Conservation (phyloP, 164 flowering plant species). For the Kingdonia uniflora region DNA sequence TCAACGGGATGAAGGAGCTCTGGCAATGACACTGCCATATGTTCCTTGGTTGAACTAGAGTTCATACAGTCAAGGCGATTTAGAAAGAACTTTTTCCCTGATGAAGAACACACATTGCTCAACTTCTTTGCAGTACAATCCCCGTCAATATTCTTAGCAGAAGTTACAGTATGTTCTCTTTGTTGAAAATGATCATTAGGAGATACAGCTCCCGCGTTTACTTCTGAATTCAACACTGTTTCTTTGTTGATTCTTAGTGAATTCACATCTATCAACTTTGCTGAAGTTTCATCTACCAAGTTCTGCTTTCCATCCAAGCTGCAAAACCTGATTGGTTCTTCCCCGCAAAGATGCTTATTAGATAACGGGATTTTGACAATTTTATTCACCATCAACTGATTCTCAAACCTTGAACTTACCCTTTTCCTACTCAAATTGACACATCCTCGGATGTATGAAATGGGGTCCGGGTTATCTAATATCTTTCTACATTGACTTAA, state of each 20-base stretch:
- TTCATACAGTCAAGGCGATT: conserved; percentile 45
- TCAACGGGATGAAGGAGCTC: conserved; percentile 74
- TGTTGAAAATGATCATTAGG: conserved; percentile 2
- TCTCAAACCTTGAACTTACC: too few relatives aligned
- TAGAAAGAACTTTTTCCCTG: conserved; percentile 56
- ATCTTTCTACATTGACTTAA: conserved; percentile 39
- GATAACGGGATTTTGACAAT: too few relatives aligned
- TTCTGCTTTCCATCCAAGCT: background rate
- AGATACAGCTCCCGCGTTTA: background rate
- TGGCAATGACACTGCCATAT: conserved; percentile 44
- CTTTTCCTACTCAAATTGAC: conserved; percentile 5
- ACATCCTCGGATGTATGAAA: conserved; percentile 21
- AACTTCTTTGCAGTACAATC: conserved; percentile 7
- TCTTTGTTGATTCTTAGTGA: background rate
- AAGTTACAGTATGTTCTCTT: conserved; percentile 3
- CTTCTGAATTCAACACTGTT: conserved; percentile 4
- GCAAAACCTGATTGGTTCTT: background rate
- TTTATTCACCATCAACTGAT: background rate
- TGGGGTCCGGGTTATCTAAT: conserved; percentile 46
- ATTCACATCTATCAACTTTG: background rate
- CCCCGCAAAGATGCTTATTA: too few relatives aligned
- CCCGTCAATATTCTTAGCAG: conserved; percentile 10
- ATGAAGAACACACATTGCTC: conserved; percentile 19
- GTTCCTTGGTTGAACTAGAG: conserved; percentile 12
- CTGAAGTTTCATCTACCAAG: conserved; percentile 3